Percentiles rank a stretch among this genome's conserved stretches.
Conservation (phyloP, 164 flowering plant genomes). For the Piper longum region DNA sequence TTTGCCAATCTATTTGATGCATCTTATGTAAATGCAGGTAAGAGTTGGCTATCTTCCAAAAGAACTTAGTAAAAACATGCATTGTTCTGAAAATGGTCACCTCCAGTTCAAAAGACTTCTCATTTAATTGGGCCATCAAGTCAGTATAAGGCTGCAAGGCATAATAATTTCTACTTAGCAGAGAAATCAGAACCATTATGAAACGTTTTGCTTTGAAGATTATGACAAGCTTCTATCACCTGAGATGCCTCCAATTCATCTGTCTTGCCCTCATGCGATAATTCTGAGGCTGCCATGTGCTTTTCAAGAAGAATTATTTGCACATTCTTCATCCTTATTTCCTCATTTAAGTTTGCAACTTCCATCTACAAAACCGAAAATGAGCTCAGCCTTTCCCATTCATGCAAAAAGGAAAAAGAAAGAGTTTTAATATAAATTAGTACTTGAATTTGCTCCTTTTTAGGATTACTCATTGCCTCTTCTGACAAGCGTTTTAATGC, state of each 20-base stretch:
- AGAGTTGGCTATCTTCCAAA: no score
- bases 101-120: constrained; percentile 98
- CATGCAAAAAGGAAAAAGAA: not conserved
- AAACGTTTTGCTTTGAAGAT: constrained; percentile 3
- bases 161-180: constrained; percentile 5
- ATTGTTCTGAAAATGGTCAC: constrained; percentile 19
- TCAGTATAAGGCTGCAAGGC: constrained; percentile 61
- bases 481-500: constrained; percentile 65
- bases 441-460: constrained; percentile 61
- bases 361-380: constrained; percentile 39
- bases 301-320: constrained; percentile 63
- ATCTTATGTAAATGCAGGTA: no score
- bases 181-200: not conserved
- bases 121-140: constrained; percentile 60
- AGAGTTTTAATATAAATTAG: constrained; percentile 5
- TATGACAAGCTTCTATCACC: constrained; percentile 20
- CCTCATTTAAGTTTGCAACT: constrained; percentile 52
- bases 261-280: constrained; percentile 28
- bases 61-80: no score
- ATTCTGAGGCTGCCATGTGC: constrained; percentile 44
- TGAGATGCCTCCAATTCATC: constrained; percentile 45
- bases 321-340: constrained; percentile 53
- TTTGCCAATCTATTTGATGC: no score
- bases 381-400: not conserved
- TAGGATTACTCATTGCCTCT: constrained; percentile 52